Evolutionary conservation across 768 basidiomycete genomes (phyloP), one percentile per base, ranked within the genome.

Genomic region (Hortiboletus flavorubellus): DNA sequence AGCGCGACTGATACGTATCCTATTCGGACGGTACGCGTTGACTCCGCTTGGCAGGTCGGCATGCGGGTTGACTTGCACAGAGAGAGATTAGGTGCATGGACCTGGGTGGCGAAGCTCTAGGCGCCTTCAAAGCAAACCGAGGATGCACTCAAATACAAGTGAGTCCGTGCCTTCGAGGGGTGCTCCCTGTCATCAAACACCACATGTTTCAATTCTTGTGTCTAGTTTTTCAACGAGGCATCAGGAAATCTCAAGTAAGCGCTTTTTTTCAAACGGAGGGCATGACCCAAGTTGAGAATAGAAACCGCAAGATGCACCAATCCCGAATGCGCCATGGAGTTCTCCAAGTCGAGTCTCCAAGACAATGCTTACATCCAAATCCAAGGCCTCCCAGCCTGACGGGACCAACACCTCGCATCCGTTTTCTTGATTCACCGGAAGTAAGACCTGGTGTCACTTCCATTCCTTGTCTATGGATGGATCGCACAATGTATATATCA

Each of bases 41-140:
- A 34, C 34, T 52, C 18, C 26, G 33, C 16, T 46, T 46, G 37
- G 35, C 34, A 49, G 30, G 21, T 41, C 38, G 50, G 23, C 48
- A 54, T 18, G 31, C 33, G 34, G 39, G 44, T 54, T 64, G 51
- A 65, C 56, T 51, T 37, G 55, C 29, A 46, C 59, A 75, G 73
- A 69, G 74, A 60, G 75, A 76, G 61, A 76, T 76, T 44, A 67
- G 76, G 49, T 76, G 75, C 51, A 76, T 76, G 76, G 75, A 76
- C 62, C 60, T 76, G 38, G 75, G 73, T 14, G 65, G 51, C n/a
- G 73, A 75, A 45, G 74, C 73, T 11, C 63, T 75, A 1, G 74
- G 74, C 51, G 62, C 74, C 43, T 76, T 75, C 68, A 76, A 75
- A 53, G 72, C 72, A 51, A 68, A 58, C 44, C 75, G 63, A 4